A percentile compares a stretch with the other conserved stretches of the same genome.
phyloP scores from a whole-genome alignment of 1,139 yeast species.

The Blastobotrys petasosporus region DNA sequence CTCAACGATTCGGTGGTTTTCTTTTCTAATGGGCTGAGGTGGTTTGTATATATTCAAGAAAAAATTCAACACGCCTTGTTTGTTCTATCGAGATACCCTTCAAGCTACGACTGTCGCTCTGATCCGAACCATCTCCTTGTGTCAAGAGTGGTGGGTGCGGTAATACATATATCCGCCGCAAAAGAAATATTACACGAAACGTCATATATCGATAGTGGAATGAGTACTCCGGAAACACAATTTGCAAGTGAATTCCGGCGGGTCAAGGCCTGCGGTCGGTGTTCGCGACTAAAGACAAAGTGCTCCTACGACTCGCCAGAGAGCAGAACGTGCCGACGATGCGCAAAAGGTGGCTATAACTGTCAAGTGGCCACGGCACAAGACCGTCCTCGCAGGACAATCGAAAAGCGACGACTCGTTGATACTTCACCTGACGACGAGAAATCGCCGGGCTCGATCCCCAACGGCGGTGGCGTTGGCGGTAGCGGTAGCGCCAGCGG shows the following conservation, averaged over 20 bases:
- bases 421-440: background rate
- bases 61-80: no score
- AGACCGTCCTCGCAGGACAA: background rate
- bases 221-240: background rate
- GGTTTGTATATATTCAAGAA: no score
- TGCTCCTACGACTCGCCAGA: conserved; percentile 49
- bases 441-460: background rate
- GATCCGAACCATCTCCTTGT: no score
- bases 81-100: no score
- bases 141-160: background rate
- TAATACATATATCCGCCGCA: background rate
- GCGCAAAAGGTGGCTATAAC: conserved; percentile 31
- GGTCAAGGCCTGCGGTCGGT: conserved; percentile 51
- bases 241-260: conserved; percentile 37
- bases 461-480: background rate
- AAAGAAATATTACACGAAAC: background rate
- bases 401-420: background rate
- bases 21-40: no score
- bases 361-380: background rate
- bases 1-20: no score
- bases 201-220: background rate
- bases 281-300: conserved; percentile 50
- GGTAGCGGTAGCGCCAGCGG: background rate
- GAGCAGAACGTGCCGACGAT: conserved; percentile 43
- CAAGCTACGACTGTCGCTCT: no score